Evolutionary conservation across 805 yeast genomes (phyloP).

Genomic region (Saturnispora zaruensis): DNA sequence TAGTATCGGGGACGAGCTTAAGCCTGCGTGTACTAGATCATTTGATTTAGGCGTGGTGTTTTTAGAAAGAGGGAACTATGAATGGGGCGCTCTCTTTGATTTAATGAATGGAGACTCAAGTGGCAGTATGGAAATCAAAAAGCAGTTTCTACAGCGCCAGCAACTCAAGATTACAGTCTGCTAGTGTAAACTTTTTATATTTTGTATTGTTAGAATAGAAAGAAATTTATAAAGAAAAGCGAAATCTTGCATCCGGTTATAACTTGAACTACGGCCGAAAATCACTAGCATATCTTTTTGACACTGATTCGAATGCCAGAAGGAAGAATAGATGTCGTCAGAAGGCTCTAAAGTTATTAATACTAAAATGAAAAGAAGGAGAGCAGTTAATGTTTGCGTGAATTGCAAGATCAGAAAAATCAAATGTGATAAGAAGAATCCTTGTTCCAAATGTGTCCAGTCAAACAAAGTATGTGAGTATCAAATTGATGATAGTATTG

Average conservation of each 20-base stretch:
- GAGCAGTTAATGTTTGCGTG: constrained; percentile 10
- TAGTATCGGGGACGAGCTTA: constrained; percentile 35
- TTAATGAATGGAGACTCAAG: constrained; percentile 27
- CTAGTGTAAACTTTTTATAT: neutral
- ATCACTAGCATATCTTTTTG: neutral
- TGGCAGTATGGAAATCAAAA: constrained; percentile 19
- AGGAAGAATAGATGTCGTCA: neutral
- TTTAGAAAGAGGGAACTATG: constrained; percentile 71
- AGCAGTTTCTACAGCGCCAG: constrained; percentile 32
- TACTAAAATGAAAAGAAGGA: constrained; percentile 3
- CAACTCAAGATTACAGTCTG: constrained; percentile 27
- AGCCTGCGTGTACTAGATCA: constrained; percentile 34
- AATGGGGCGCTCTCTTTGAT: constrained; percentile 64
- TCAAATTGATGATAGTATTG: neutral
- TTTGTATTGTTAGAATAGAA: neutral
- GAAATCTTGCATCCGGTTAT: neutral
- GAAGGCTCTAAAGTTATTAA: too few relatives aligned
- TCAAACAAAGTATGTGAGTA: constrained; percentile 1
- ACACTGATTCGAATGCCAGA: neutral
- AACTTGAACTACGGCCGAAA: neutral
- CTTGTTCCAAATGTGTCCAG: constrained; percentile 13
- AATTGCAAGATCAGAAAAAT: constrained; percentile 13
- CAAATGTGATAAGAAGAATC: constrained; percentile 14
- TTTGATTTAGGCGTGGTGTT: constrained; percentile 52
- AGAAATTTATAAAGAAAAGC: neutral